Evolutionary conservation across 768 basidiomycete species (phyloP).

Genomic region (Termitomyces sp.): DNA sequence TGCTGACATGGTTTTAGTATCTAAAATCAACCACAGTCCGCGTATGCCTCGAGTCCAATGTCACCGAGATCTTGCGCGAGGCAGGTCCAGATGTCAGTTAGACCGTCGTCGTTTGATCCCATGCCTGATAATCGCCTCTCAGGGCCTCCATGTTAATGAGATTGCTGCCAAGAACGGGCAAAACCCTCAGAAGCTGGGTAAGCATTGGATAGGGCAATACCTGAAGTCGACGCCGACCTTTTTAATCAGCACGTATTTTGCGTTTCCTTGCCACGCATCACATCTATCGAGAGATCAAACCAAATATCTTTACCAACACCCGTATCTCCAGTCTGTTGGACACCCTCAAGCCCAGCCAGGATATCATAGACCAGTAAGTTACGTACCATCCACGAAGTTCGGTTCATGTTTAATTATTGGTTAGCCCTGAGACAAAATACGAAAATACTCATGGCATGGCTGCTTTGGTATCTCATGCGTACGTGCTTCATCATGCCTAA

Average conservation of each 20-base stretch:
- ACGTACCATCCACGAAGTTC: too few species aligned
- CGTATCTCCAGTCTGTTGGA: conserved; percentile 30
- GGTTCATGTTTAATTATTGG: background rate
- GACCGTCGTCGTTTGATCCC: too few species aligned
- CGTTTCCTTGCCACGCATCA: conserved; percentile 13
- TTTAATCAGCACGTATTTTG: background rate
- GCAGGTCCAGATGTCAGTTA: conserved; percentile 20
- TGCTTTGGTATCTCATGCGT: conserved; percentile 25
- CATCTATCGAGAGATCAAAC: conserved; percentile 25
- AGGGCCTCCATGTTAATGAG: conserved; percentile 30
- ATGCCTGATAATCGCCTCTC: too few species aligned
- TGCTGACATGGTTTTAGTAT: background rate
- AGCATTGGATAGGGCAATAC: background rate
- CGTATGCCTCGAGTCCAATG: conserved; percentile 26
- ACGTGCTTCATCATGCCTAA: background rate
- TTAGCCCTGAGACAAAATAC: conserved; percentile 8
- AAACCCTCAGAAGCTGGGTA: conserved; percentile 31
- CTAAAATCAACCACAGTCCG: conserved; percentile 23
- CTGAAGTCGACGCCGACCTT: too few species aligned
- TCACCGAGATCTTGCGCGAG: conserved; percentile 33
- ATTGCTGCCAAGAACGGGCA: conserved; percentile 25
- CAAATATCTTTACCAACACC: conserved; percentile 32
- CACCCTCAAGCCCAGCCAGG: conserved; percentile 11
- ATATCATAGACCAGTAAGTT: background rate
- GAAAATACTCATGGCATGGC: conserved; percentile 22